A percentile compares a stretch with the other conserved stretches of the same genome.
Conservation (phyloP, 495 filamentous ascomycete genomes). For the Patellaria atrata region DNA sequence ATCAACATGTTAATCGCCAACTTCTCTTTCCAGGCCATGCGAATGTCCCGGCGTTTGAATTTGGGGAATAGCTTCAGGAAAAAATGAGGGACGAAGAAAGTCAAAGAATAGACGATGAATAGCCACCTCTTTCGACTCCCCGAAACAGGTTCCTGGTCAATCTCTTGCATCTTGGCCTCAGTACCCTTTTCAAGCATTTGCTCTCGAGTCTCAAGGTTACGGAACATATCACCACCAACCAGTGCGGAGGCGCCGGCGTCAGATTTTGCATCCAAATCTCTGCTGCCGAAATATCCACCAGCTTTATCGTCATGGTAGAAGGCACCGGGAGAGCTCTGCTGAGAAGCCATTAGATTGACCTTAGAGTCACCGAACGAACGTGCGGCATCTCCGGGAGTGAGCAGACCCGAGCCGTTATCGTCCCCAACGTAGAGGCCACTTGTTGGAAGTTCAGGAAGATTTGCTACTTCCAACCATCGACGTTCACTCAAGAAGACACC, state of each 20-base stretch:
- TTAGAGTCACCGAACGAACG: conserved; percentile 53
- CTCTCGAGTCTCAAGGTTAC: conserved; percentile 81
- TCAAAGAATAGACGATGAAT: conserved; percentile 69
- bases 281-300: conserved; percentile 67
- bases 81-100: conserved; percentile 79
- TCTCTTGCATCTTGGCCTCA: conserved; percentile 76
- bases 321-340: conserved; percentile 41
- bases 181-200: conserved; percentile 94
- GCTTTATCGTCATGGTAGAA: conserved; percentile 58
- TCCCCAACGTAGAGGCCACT: conserved; percentile 31
- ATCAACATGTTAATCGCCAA: conserved; percentile 96
- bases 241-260: conserved; percentile 83
- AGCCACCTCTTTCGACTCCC: conserved; percentile 87
- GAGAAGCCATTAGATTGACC: conserved; percentile 48
- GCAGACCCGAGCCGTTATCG: conserved; percentile 31
- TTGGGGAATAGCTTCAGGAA: conserved; percentile 61
- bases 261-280: conserved; percentile 71
- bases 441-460: conserved; percentile 45
- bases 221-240: conserved; percentile 92
- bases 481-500: conserved; percentile 91
- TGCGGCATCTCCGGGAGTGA: conserved; percentile 33
- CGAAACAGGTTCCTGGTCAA: conserved; percentile 67
- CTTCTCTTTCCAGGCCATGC: conserved; percentile 91
- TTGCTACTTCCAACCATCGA: conserved; percentile 82
- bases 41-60: conserved; percentile 89